phyloP scores from a whole-genome alignment of 1,284 basidiomycete species.

The Cryptococcus amylolentus region DNA sequence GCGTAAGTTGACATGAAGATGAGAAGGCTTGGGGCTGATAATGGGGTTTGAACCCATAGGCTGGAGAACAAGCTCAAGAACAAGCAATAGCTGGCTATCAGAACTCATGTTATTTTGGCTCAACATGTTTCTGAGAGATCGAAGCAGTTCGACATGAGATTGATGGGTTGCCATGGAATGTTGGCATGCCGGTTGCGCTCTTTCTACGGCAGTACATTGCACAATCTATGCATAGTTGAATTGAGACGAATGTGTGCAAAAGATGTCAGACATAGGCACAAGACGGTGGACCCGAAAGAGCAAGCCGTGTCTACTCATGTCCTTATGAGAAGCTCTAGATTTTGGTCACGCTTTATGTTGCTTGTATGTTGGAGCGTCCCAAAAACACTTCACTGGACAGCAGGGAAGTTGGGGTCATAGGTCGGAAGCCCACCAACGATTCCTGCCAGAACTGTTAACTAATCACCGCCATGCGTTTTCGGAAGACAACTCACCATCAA shows the following conservation, averaged over 20 bases:
- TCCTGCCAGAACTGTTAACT: slow-evolving; percentile 2
- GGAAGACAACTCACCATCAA: slow-evolving; percentile 29
- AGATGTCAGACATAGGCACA: not conserved
- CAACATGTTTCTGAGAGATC: not conserved
- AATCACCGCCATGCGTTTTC: not conserved
- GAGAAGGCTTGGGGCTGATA: not conserved
- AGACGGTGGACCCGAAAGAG: not conserved
- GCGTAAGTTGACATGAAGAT: slow-evolving; percentile 23
- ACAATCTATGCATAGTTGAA: not conserved
- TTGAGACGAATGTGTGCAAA: not conserved
- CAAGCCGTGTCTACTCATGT: not conserved
- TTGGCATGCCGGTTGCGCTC: not conserved
- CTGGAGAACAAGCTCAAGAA: slow-evolving; percentile 35
- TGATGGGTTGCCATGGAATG: no score
- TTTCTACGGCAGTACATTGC: not conserved
- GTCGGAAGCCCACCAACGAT: slow-evolving; percentile 14
- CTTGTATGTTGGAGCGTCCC: not conserved
- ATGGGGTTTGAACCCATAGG: slow-evolving; percentile 7
- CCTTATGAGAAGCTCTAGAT: not conserved
- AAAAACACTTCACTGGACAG: not conserved
- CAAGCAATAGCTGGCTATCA: slow-evolving; percentile 8
- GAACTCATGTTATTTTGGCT: not conserved
- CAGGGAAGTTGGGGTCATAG: slow-evolving; percentile 10
- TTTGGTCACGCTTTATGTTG: not conserved
- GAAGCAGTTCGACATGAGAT: not conserved